These are phyloP conservation scores for Hyphopichia buzzinii DNA, from an alignment of 1,139 yeast genomes.

Conservation along the genomic window DNA sequence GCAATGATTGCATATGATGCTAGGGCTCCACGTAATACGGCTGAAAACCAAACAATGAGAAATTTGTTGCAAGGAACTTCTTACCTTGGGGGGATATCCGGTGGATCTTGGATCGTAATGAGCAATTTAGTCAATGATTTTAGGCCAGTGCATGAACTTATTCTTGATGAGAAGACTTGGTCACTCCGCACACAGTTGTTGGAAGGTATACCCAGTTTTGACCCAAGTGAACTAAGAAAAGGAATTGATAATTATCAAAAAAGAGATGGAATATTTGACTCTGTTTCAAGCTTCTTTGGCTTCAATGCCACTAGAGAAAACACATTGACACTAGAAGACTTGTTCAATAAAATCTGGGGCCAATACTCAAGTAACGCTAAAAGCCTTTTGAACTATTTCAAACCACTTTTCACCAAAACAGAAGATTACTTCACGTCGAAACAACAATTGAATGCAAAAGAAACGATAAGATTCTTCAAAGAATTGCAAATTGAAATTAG, in stretches of 20 bases:
- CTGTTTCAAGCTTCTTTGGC: conserved; percentile 12
- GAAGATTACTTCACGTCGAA: not conserved
- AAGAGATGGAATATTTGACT: conserved; percentile 5
- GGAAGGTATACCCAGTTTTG: conserved; percentile 54
- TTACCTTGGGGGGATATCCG: conserved; percentile 66
- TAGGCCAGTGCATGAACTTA: conserved; percentile 36
- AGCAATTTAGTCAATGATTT: conserved; percentile 47
- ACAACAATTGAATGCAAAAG: conserved; percentile 13
- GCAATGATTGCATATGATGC: conserved; percentile 52
- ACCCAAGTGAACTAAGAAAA: conserved; percentile 15
- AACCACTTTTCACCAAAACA: not conserved
- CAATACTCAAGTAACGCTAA: not conserved
- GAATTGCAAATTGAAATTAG: conserved; percentile 53
- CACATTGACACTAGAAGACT: not conserved
- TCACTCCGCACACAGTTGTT: conserved; percentile 47
- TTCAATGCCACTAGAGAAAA: conserved; percentile 5
- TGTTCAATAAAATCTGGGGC: not conserved
- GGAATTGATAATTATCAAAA: not conserved
- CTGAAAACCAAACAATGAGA: conserved; percentile 28
- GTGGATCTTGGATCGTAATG: conserved; percentile 67
- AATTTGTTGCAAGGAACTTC: conserved; percentile 54
- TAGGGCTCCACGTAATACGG: conserved; percentile 29
- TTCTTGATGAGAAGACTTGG: conserved; percentile 31
- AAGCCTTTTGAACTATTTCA: not conserved
- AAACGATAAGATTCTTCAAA: conserved; percentile 44